Base-by-base conservation (phyloP, 345 rosid genomes). In the Hirschfeldia incana region DNA sequence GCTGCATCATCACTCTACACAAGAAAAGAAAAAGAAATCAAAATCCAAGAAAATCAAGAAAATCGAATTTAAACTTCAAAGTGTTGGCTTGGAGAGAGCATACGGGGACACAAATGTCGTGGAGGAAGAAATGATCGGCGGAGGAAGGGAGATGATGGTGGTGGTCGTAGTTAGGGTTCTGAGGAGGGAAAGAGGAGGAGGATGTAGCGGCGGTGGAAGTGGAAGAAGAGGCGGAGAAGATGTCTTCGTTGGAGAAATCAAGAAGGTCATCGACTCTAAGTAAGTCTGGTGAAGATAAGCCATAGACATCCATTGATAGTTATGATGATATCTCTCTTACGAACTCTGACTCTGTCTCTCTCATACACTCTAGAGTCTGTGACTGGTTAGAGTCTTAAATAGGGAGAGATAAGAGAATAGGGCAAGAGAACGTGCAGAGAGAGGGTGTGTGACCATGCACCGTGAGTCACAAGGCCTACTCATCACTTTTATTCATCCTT, bases 1-100 rank as follows among this genome's bases (percentile, higher is more conserved):
- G 98, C 98, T 57, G 87, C 91, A 46, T 93, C 97, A 70, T 93
- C 94, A 73, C 82, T 85, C 98, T 93, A 71, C 17, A 27, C 26
- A 10, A 1, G 44, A 13, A 28, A 37, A 4, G 29, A 68, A 8
- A 16, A 2, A n/a, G n/a, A 58, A 27, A 64, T 63, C 1, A 72
- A 17, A 28, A 37, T 4, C 34, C 65, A 15, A 39, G 1, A 26
- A 10, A 44, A 44, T 51, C 53, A 42, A 55, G 1, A 59, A 46
- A 58, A 4, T 32, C 27, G 4, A 61, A 67, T 1, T 5, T 4
- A 3, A 67, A 10, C 9, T 17, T 66, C 4, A 4, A 6, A 26
- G 1, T 46, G n/a, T n/a, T 29, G 5, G 53, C 26, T 2, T 4
- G 17, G 32, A 36, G 49, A 15, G 2, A 82, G 28, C 49, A 26